phyloP scores from a whole-genome alignment of 768 basidiomycete genomes.

The Boletus vermiculosoides region DNA sequence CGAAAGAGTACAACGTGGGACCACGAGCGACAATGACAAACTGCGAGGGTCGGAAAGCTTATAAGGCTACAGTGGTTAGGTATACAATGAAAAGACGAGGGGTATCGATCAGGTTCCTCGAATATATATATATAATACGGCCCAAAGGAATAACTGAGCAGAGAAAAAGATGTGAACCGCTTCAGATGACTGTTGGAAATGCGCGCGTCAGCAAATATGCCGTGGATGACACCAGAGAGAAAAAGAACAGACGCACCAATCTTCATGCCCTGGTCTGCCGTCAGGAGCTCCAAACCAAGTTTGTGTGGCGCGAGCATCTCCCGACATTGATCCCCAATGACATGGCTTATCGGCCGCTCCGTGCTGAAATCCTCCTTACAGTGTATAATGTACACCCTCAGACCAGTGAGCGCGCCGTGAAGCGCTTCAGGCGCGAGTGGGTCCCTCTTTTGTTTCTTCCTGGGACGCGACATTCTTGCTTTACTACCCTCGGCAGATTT shows the following conservation, averaged over 20 bases:
- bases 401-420: slow-evolving; percentile 51
- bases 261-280: slow-evolving; percentile 79
- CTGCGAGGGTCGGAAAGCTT: not conserved
- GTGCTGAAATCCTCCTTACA: slow-evolving; percentile 73
- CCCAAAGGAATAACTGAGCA: not conserved
- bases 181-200: slow-evolving; percentile 37
- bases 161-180: not conserved
- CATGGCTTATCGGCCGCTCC: slow-evolving; percentile 53
- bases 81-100: slow-evolving; percentile 29
- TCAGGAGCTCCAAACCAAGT: slow-evolving; percentile 69
- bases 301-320: slow-evolving; percentile 55
- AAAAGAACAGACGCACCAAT: slow-evolving; percentile 61
- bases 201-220: not conserved
- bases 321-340: slow-evolving; percentile 74
- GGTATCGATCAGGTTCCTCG: slow-evolving; percentile 19
- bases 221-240: not conserved
- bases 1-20: slow-evolving; percentile 4
- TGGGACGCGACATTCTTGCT: slow-evolving; percentile 9
- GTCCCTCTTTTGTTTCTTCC: slow-evolving; percentile 40
- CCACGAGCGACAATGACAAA: not conserved
- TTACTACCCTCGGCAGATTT: slow-evolving; percentile 29
- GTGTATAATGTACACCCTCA: slow-evolving; percentile 79
- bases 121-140: slow-evolving; percentile 8
- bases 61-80: slow-evolving; percentile 38
- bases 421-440: slow-evolving; percentile 44